Conservation (phyloP, 495 filamentous ascomycete species). For the Usnea hakonensis region DNA sequence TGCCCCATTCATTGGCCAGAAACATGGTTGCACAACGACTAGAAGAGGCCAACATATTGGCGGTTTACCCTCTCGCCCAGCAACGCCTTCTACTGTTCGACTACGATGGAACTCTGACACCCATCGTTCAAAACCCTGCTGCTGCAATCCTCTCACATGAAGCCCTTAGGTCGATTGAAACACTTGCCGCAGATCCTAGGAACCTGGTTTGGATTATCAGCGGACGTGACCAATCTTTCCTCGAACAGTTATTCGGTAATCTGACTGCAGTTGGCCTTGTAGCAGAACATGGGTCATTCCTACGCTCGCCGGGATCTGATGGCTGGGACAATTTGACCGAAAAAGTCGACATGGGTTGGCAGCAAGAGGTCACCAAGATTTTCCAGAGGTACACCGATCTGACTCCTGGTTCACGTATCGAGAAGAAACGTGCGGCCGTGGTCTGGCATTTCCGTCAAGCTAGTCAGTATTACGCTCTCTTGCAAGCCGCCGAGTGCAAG, state of each 20-base stretch:
- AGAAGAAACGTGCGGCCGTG: slow-evolving; percentile 81
- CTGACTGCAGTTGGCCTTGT: slow-evolving; percentile 78
- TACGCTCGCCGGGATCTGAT: slow-evolving; percentile 61
- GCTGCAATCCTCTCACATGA: slow-evolving; percentile 79
- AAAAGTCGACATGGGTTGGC: slow-evolving; percentile 80
- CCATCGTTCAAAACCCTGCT: slow-evolving; percentile 82
- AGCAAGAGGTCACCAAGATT: slow-evolving; percentile 65
- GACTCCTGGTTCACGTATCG: slow-evolving; percentile 84
- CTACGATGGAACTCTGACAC: slow-evolving; percentile 96
- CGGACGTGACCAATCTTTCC: slow-evolving; percentile 81
- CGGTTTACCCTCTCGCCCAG: neutral
- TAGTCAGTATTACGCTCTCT: slow-evolving; percentile 71
- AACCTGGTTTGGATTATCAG: slow-evolving; percentile 98
- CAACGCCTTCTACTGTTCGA: slow-evolving; percentile 92
- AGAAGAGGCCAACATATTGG: slow-evolving; percentile 4
- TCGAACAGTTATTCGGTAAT: slow-evolving; percentile 79
- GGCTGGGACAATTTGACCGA: slow-evolving; percentile 84
- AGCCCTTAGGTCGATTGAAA: slow-evolving; percentile 68
- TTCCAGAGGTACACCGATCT: slow-evolving; percentile 80
- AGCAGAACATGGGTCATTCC: slow-evolving; percentile 93
- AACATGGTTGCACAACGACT: neutral
- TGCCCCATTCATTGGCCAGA: neutral
- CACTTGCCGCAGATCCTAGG: slow-evolving; percentile 64
- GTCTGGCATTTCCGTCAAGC: slow-evolving; percentile 96
- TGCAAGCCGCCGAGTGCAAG: slow-evolving; percentile 68